Evolutionary conservation across 2,329 filamentous ascomycete genomes (phyloP), one percentile per base, ranked within the genome.

Genomic region (Hypomyces rosellus): DNA sequence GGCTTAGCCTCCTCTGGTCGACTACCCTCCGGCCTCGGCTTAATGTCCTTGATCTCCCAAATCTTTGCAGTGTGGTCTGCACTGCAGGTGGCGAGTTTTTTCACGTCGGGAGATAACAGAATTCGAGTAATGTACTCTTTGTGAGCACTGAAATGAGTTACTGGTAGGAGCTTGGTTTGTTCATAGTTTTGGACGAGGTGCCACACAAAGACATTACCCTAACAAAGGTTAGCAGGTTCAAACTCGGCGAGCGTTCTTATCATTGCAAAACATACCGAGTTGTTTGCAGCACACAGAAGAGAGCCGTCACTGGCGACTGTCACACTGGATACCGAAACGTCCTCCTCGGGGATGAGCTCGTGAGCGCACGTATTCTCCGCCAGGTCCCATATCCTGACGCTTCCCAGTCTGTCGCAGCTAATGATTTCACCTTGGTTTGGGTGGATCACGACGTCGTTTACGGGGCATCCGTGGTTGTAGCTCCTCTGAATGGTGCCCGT

Each of bases 401-500:
- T 95, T 44, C 93, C 93, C 44, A 87, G 85, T 34, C 92, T 84
- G 67, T 99, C 93, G 66, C 92, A 96, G 67, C 89, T 95, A 63
- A 99, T 96, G 54, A 99, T 86, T 73, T 99, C 93, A 53, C 92
- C 93, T 73, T 99, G 93, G 65, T 99, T 99, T 0, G 93, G 93
- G 67, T 99, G 93, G 50, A 99, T 99, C n/a, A 97, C 93, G 8
- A 99, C 93, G 68, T 99, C 93, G 64, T 96, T 99, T 47, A 92
- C 93, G 0, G 93, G 84, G 34, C 84, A 85, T 48, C 86, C 88
- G 66, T 99, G 93, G 59, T 81, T 85, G 68, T 99, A 99, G 70
- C 92, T 96, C 49, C 93, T 82, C 71, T 99, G 93, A 49, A 97
- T 83, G 51, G 80, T 84, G 42, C 89, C 92, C 12, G 80, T 88